Base-by-base conservation (phyloP, 164 flowering plant species). In the Vitis amurensis region DNA sequence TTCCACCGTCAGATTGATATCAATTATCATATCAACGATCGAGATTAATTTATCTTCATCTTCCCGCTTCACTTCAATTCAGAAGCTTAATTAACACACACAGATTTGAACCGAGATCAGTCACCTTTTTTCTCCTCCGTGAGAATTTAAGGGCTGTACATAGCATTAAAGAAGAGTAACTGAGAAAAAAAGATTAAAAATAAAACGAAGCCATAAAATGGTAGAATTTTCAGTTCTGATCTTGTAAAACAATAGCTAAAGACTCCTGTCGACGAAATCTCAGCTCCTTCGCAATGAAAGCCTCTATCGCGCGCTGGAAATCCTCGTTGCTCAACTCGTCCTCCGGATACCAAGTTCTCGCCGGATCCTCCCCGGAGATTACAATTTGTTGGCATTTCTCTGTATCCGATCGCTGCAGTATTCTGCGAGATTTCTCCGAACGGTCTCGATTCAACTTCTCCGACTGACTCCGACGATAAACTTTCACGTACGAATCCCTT, bases 321-420 rank as follows among this genome's bases (percentile, higher is more conserved):
- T 86, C 92, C 67, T 88, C 90, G 51, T 74, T 75, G 68, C 87
- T 86, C 78, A 86, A 15, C 8, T 79, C 78, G 12, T 86, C 88
- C 29, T 77, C 81, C 23, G 70, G 60, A 19, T 53, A 30, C 58
- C 30, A 14, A 71, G 44, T 73, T 51, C 53, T 73, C 6, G 62
- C 50, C 44, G 23, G 31, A 48, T 44, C 15, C 69, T 52, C 66
- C 16, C 67, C 71, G 64, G 27, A 3, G 0, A 7, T n/a, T 11
- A 10, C 50, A 3, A 9, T 17, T 37, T 63, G 64, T 68, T 67
- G 15, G 73, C 78, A 60, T 59, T 51, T 79, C 69, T 83, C 89
- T 12, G 89, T 85, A 76, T 84, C 91, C 70, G 87, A 86, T 58
- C 86, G 78, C 69, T 83, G 81, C 17, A 89, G 79, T 63, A 63